phyloP scores from a whole-genome alignment of 768 basidiomycete genomes.

The Mrakia frigida region DNA sequence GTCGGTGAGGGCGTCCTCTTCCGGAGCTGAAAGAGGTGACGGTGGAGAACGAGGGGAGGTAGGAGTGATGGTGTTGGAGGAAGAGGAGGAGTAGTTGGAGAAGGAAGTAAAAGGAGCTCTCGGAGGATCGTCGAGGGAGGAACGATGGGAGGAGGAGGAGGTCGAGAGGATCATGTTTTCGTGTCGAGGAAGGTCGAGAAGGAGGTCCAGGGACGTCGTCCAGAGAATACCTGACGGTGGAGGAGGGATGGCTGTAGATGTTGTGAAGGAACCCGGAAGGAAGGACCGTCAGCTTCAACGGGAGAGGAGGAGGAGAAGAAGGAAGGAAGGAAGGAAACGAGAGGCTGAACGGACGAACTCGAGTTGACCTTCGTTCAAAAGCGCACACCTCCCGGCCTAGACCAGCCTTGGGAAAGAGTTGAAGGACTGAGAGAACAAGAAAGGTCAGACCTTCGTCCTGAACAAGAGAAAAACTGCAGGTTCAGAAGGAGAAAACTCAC shows the following conservation, averaged over 20 bases:
- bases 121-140: background rate
- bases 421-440: background rate
- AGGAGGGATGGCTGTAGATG: background rate
- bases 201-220: background rate
- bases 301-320: background rate
- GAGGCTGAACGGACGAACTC: background rate
- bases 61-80: conserved; percentile 10
- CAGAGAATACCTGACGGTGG: background rate
- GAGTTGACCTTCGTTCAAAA: background rate
- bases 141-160: background rate
- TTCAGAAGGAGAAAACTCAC: no score
- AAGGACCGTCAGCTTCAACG: background rate
- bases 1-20: background rate
- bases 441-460: background rate
- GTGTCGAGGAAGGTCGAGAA: background rate
- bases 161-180: background rate
- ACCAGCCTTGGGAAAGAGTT: background rate
- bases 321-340: background rate
- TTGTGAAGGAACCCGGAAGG: background rate
- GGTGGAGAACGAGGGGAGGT: background rate
- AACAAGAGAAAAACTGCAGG: no score
- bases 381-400: background rate
- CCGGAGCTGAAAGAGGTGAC: background rate
- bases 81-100: conserved; percentile 4
- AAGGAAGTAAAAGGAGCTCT: conserved; percentile 5